Percentiles rank a stretch among this genome's conserved stretches.
Conservation (phyloP, 1,284 basidiomycete genomes). For the Inonotus obliquus region DNA sequence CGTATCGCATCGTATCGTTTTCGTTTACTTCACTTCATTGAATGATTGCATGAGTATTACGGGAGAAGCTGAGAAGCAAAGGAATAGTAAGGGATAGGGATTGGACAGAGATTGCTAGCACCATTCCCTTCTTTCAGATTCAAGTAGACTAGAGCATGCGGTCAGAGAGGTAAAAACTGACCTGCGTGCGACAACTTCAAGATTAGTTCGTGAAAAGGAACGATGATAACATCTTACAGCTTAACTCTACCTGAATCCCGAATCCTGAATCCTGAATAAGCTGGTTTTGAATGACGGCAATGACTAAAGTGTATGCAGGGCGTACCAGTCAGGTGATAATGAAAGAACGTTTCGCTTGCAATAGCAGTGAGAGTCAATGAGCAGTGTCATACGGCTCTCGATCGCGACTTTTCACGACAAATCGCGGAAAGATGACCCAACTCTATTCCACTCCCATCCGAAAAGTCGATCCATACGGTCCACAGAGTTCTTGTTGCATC, state of each 20-base stretch:
- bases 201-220: background rate
- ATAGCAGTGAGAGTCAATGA: background rate
- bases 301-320: too few relatives aligned
- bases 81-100: background rate
- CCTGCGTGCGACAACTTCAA: background rate
- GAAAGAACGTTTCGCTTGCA: background rate
- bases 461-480: background rate
- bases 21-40: background rate
- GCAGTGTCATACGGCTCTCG: too few relatives aligned
- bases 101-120: background rate
- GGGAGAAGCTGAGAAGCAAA: background rate
- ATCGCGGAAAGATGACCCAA: background rate
- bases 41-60: background rate
- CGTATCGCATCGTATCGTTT: too few relatives aligned
- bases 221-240: background rate
- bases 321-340: too few relatives aligned
- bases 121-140: conserved; percentile 1
- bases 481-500: background rate
- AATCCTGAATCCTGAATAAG: too few relatives aligned
- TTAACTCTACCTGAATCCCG: too few relatives aligned
- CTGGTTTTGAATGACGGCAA: too few relatives aligned
- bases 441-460: background rate
- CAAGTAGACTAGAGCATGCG: background rate
- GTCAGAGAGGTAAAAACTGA: background rate
- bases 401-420: background rate